phyloP scores from a whole-genome alignment of 2,329 filamentous ascomycete species.

The Zymoseptoria pseudotritici region DNA sequence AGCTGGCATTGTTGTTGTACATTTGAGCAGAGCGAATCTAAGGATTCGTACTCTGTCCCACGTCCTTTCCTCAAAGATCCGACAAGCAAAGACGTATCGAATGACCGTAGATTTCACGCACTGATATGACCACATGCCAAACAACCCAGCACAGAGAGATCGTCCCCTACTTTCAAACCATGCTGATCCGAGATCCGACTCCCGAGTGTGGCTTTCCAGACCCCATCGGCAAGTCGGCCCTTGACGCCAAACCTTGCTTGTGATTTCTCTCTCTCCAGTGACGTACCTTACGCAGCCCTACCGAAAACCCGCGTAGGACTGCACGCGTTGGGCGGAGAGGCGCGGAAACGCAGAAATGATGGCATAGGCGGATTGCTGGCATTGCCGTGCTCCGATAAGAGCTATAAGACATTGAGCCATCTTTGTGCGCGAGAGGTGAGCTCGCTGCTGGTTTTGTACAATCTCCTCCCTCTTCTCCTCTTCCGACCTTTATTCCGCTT shows the following conservation, averaged over 20 bases:
- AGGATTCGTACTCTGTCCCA: not conserved
- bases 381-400: not conserved
- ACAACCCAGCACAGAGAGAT: not conserved
- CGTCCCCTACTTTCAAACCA: not conserved
- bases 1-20: not conserved
- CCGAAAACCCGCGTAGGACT: not conserved
- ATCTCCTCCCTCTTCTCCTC: not conserved
- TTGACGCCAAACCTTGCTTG: not conserved
- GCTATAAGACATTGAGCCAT: not conserved
- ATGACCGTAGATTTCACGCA: too few relatives aligned
- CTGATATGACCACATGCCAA: not conserved
- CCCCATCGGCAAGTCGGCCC: not conserved
- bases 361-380: not conserved
- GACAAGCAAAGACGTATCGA: too few relatives aligned
- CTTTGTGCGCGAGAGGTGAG: not conserved
- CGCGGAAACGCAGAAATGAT: not conserved
- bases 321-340: not conserved
- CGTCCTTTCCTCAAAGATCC: too few relatives aligned
- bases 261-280: not conserved
- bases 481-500: not conserved
- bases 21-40: not conserved
- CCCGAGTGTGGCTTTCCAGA: not conserved
- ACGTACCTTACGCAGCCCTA: not conserved
- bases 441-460: not conserved
- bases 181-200: not conserved